Evolutionary conservation across 2,329 filamentous ascomycete species (phyloP).

Genomic region (Aspergillus aculeatus): DNA sequence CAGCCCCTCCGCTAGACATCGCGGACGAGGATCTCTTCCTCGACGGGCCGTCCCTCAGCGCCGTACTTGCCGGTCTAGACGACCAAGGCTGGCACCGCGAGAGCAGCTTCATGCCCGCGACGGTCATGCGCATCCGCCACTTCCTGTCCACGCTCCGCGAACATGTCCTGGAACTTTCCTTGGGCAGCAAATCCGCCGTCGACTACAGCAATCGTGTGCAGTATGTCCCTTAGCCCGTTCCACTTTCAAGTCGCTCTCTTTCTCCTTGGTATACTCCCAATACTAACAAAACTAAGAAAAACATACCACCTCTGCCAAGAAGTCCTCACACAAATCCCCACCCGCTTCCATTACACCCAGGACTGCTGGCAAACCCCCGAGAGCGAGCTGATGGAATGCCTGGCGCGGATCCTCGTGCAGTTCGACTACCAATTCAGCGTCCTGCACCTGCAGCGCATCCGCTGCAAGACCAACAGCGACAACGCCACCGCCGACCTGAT

Average conservation of each 20-base stretch:
- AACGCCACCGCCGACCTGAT: constrained; percentile 18
- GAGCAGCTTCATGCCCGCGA: constrained; percentile 17
- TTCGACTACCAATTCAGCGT: constrained; percentile 22
- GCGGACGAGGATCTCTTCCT: constrained; percentile 5
- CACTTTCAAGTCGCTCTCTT: not conserved
- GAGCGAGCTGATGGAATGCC: not conserved
- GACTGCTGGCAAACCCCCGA: constrained; percentile 11
- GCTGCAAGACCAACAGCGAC: constrained; percentile 17
- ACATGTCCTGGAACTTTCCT: constrained; percentile 23
- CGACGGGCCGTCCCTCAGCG: constrained; percentile 7
- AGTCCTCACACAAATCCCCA: constrained; percentile 19
- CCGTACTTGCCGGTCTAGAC: constrained; percentile 16
- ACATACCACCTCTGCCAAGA: constrained; percentile 17
- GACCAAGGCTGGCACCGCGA: constrained; percentile 23
- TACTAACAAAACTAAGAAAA: not conserved
- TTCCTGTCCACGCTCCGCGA: constrained; percentile 23
- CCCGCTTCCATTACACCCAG: constrained; percentile 19
- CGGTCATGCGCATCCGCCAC: constrained; percentile 21
- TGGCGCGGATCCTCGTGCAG: constrained; percentile 15
- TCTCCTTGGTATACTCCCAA: not conserved
- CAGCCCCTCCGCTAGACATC: constrained; percentile 2
- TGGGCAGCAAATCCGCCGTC: constrained; percentile 14
- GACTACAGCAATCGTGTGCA: not conserved
- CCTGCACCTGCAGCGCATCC: constrained; percentile 24
- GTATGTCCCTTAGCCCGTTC: not conserved